phyloP scores from a whole-genome alignment of 2,329 filamentous ascomycete genomes.

The Talaromyces sp. region DNA sequence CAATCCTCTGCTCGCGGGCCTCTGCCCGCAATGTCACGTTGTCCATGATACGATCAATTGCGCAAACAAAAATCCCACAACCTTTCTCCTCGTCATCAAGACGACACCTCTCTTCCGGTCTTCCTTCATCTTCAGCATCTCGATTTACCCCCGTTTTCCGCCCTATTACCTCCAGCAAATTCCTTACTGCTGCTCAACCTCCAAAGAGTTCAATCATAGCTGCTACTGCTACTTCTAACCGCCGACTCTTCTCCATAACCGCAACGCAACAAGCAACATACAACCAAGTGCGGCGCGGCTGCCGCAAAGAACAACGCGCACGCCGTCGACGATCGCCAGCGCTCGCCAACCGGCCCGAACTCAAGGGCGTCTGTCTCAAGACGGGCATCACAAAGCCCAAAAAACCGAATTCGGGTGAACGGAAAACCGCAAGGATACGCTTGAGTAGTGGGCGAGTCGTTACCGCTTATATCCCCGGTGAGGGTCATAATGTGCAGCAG shows the following conservation, averaged over 20 bases:
- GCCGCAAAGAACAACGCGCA: constrained; percentile 70
- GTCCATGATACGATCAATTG: constrained; percentile 2
- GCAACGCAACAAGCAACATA: constrained; percentile 54
- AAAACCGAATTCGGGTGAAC: constrained; percentile 97
- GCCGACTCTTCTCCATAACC: constrained; percentile 12
- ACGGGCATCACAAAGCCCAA: constrained; percentile 93
- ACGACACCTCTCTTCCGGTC: neutral
- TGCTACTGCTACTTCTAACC: neutral
- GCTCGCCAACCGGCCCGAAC: constrained; percentile 66
- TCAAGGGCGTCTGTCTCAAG: constrained; percentile 94
- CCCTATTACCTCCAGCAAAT: constrained; percentile 16
- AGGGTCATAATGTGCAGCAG: constrained; percentile 97
- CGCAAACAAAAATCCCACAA: neutral
- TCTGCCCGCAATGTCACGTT: neutral
- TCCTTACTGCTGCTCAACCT: constrained; percentile 19
- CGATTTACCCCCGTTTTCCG: neutral
- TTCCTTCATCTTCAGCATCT: neutral
- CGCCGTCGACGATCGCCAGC: constrained; percentile 87
- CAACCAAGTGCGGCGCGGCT: constrained; percentile 70
- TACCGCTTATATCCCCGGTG: constrained; percentile 91
- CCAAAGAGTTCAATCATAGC: constrained; percentile 17
- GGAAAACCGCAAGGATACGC: constrained; percentile 89
- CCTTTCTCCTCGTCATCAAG: neutral
- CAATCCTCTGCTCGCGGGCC: constrained; percentile 6
- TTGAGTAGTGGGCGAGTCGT: constrained; percentile 81